A percentile compares a stretch with the other conserved stretches of the same genome.
Evolutionary conservation across 352 stramenopile species (phyloP).

Genomic region (Phytophthora fragariae): DNA sequence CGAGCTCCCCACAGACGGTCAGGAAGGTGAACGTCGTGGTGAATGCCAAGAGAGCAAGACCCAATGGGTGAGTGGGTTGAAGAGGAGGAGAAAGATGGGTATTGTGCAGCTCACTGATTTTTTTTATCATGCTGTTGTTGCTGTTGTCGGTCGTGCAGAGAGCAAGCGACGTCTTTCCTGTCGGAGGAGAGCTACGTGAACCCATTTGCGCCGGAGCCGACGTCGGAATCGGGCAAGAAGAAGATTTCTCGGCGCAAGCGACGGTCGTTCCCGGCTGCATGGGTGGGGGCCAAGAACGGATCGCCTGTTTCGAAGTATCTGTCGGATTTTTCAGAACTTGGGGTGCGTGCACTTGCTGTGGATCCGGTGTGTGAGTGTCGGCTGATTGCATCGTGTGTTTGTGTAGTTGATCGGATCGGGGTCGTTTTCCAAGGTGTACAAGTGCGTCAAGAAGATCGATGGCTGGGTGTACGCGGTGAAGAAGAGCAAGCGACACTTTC

Average conservation of each 20-base stretch:
- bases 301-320: conserved; percentile 80
- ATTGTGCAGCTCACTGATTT: conserved; percentile 11
- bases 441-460: conserved; percentile 89
- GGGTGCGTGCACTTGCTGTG: conserved; percentile 40
- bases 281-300: conserved; percentile 33
- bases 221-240: conserved; percentile 62
- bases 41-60: conserved; percentile 39
- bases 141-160: conserved; percentile 25
- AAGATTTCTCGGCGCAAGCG: conserved; percentile 69
- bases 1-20: conserved; percentile 37
- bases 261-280: conserved; percentile 68
- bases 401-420: conserved; percentile 79
- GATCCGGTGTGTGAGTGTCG: background rate
- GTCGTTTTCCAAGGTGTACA: conserved; percentile 89
- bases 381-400: conserved; percentile 3
- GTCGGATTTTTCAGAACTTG: conserved; percentile 80
- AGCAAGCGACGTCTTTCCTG: conserved; percentile 34
- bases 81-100: background rate
- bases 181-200: conserved; percentile 69
- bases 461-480: conserved; percentile 90
- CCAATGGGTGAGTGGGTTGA: conserved; percentile 35
- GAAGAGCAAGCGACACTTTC: conserved; percentile 88
- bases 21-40: conserved; percentile 34
- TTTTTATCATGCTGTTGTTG: conserved; percentile 18
- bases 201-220: conserved; percentile 67